Conservation (phyloP, 2,329 filamentous ascomycete genomes). For the Drechmeria coniospora region DNA sequence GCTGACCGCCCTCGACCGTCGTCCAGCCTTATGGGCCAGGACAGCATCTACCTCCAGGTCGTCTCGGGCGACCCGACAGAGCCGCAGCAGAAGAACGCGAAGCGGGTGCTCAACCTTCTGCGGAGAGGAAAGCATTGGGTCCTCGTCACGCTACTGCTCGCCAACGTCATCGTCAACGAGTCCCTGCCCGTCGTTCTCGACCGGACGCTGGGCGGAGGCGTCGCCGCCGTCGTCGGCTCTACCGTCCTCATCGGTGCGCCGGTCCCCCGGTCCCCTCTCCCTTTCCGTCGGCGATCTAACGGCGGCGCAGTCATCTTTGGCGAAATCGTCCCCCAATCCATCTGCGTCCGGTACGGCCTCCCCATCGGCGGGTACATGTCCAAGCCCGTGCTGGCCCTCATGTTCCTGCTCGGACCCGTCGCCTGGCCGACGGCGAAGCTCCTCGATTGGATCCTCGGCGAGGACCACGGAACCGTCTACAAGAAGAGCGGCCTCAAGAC, state of each 20-base stretch:
- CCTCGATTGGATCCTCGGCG: slow-evolving; percentile 80
- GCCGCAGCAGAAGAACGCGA: slow-evolving; percentile 73
- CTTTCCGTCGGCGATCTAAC: no score
- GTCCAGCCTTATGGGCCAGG: slow-evolving; percentile 48
- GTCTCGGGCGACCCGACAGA: slow-evolving; percentile 74
- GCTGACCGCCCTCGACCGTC: slow-evolving; percentile 3
- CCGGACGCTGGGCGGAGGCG: slow-evolving; percentile 81
- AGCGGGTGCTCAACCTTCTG: slow-evolving; percentile 63
- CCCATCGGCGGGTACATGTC: slow-evolving; percentile 92
- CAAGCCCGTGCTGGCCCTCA: slow-evolving; percentile 69
- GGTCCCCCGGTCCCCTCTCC: neutral
- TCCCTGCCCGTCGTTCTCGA: slow-evolving; percentile 91
- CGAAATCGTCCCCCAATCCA: slow-evolving; percentile 87
- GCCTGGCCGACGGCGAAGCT: slow-evolving; percentile 94
- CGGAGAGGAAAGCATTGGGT: slow-evolving; percentile 96
- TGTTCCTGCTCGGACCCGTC: slow-evolving; percentile 82
- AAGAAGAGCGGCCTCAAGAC: slow-evolving; percentile 98
- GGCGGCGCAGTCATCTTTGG: slow-evolving; percentile 72
- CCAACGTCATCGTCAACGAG: slow-evolving; percentile 97
- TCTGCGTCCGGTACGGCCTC: slow-evolving; percentile 90
- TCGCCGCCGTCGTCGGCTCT: slow-evolving; percentile 85
- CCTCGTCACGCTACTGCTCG: slow-evolving; percentile 78
- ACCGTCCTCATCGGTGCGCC: slow-evolving; percentile 78
- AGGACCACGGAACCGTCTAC: slow-evolving; percentile 92
- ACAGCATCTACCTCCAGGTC: slow-evolving; percentile 95